A percentile compares a stretch with the other conserved stretches of the same genome.
Evolutionary conservation across 345 rosid genomes (phyloP).

Genomic region (Salix purpurea): DNA sequence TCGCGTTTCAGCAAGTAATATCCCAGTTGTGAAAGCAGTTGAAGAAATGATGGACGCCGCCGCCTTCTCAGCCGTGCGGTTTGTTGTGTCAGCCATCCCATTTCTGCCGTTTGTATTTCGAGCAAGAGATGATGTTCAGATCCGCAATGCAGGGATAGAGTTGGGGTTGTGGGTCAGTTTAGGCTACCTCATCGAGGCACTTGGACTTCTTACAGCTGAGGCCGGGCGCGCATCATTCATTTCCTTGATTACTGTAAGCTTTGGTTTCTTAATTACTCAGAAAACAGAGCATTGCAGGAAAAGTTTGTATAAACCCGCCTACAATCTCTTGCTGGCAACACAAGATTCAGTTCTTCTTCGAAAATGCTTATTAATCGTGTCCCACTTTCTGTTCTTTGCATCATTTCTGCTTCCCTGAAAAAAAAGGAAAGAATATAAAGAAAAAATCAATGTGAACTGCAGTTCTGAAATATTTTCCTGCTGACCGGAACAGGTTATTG

Average conservation of each 20-base stretch:
- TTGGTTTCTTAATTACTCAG: background rate
- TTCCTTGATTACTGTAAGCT: slow-evolving; percentile 47
- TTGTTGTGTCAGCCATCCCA: slow-evolving; percentile 47
- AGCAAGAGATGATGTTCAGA: slow-evolving; percentile 39
- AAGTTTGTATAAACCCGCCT: too few species aligned
- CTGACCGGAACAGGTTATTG: background rate
- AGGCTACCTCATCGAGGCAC: slow-evolving; percentile 56
- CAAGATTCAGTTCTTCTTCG: too few species aligned
- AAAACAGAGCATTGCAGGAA: too few species aligned
- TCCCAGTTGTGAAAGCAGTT: slow-evolving; percentile 53
- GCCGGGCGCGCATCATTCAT: slow-evolving; percentile 60
- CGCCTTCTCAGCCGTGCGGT: slow-evolving; percentile 47
- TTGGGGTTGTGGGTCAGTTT: slow-evolving; percentile 62
- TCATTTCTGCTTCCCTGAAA: background rate
- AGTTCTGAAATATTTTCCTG: background rate
- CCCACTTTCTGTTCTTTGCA: background rate
- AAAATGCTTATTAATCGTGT: too few species aligned
- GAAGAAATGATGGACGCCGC: slow-evolving; percentile 49
- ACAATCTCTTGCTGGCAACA: too few species aligned
- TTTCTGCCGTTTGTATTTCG: slow-evolving; percentile 45
- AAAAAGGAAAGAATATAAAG: background rate
- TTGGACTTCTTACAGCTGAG: slow-evolving; percentile 51
- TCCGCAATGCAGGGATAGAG: slow-evolving; percentile 54
- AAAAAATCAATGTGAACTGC: background rate
- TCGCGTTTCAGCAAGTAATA: slow-evolving; percentile 47